A percentile compares a stretch with the other conserved stretches of the same genome.
These are phyloP conservation scores for Salvia miltiorrhiza DNA, from an alignment of 257 asterid genomes.

Conservation along the genomic window DNA sequence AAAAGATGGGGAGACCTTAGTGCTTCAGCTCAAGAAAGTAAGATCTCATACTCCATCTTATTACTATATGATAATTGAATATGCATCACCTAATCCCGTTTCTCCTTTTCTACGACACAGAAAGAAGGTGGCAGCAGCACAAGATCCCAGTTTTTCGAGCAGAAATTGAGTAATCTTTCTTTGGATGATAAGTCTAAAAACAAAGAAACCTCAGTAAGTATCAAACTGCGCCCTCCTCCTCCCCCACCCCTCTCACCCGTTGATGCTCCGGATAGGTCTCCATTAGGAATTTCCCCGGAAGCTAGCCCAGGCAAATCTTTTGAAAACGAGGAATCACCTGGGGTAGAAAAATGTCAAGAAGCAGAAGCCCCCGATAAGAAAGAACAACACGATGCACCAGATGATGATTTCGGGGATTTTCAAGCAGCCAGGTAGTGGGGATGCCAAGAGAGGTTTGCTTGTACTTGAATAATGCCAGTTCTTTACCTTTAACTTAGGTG, in stretches of 20 bases:
- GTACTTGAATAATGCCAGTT: constrained; percentile 5
- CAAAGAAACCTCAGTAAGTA: constrained; percentile 40
- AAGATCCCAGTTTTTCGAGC: constrained; percentile 84
- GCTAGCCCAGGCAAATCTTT: constrained; percentile 36
- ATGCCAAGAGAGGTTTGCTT: constrained; percentile 7
- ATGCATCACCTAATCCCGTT: background rate
- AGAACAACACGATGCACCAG: constrained; percentile 44
- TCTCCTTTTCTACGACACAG: constrained; percentile 31
- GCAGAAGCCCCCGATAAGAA: constrained; percentile 27
- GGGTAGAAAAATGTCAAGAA: constrained; percentile 25
- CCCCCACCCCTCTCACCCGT: constrained; percentile 63
- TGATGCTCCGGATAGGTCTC: constrained; percentile 38
- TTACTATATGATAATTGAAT: background rate
- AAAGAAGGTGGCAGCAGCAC: constrained; percentile 47
- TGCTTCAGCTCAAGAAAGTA: constrained; percentile 84
- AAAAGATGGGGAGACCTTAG: constrained; percentile 93
- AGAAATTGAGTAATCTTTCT: constrained; percentile 64
- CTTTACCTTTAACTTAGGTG: background rate
- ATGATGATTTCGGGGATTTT: constrained; percentile 96
- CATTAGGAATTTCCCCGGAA: constrained; percentile 33
- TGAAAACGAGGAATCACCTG: constrained; percentile 22
- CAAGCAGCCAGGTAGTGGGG: constrained; percentile 72
- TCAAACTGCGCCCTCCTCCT: constrained; percentile 77
- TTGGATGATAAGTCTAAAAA: constrained; percentile 53
- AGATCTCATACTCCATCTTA: constrained; percentile 13